Evolutionary conservation across 768 basidiomycete genomes (phyloP), one percentile per base, ranked within the genome.

Genomic region (Gloeopeniophorella convolvens): DNA sequence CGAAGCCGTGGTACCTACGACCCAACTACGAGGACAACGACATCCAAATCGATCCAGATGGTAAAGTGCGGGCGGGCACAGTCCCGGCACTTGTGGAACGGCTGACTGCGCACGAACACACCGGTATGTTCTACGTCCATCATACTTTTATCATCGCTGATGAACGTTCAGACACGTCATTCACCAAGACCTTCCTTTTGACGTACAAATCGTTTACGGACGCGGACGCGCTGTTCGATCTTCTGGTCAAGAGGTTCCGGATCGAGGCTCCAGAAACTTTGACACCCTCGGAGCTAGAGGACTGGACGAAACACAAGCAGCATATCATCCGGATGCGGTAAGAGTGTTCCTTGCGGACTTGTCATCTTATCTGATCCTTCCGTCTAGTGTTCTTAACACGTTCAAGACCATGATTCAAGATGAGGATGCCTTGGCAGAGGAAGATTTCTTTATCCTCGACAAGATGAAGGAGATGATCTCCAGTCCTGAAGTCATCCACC

Each of bases 181-280:
- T 85, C 68, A 87, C 76, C 65, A 83, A 85, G 63, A 84, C 93
- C 1, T 98, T 98, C 77, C 68, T 98, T 57, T 85, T 96, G 80
- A 96, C 95, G 1, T 96, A 90, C 74, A 90, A 93, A 62, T 93
- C 91, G 1, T 97, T 98, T 66, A 89, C 89, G 13, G 83, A 82
- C 5, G 71, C 88, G 37, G 79, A 88, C 48, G 84, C 91, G 41
- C 70, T 98, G 8, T 84, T 95, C 47, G 83, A 91, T 50, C 73
- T 86, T 15, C 80, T 98, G 16, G 77, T 87, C 6, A 73, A 77
- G 36, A 82, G 95, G 15, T 98, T 92, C 68, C 74, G 76, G 59
- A 83, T 93, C 23, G 73, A 78, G 42, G 75, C 88, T 20, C 95
- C 93, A 0, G 72, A 76, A 5, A 81, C 77, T 5, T 62, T 97